These are phyloP conservation scores for Pholiota microspora DNA, from an alignment of 768 basidiomycete genomes.

Conservation along the genomic window DNA sequence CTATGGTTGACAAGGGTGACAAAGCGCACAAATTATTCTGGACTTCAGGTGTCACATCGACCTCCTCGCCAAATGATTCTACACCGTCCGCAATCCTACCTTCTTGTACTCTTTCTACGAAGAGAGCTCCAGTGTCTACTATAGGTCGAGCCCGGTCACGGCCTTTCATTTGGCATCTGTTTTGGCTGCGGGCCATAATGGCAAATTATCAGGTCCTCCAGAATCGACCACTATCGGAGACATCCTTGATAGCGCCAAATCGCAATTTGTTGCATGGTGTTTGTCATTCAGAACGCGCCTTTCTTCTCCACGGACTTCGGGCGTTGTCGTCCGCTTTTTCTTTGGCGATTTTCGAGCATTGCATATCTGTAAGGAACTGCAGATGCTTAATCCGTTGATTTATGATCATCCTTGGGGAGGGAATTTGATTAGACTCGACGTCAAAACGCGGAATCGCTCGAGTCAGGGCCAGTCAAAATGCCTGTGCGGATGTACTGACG, in stretches of 20 bases:
- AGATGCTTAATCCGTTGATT: slow-evolving; percentile 23
- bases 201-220: background rate
- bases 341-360: slow-evolving; percentile 39
- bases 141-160: slow-evolving; percentile 40
- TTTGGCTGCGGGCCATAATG: slow-evolving; percentile 18
- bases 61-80: too few relatives aligned
- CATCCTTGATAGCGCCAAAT: slow-evolving; percentile 26
- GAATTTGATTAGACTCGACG: slow-evolving; percentile 16
- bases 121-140: slow-evolving; percentile 37
- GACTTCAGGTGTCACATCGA: slow-evolving; percentile 43
- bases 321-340: slow-evolving; percentile 36
- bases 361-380: slow-evolving; percentile 15
- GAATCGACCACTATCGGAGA: slow-evolving; percentile 9
- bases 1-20: background rate
- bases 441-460: too few relatives aligned
- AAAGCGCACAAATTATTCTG: slow-evolving; percentile 30
- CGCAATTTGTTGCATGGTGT: slow-evolving; percentile 35
- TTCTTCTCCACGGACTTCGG: background rate
- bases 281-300: slow-evolving; percentile 23
- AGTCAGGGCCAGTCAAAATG: slow-evolving; percentile 22
- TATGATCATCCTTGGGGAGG: slow-evolving; percentile 36
- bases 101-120: slow-evolving; percentile 41
- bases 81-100: slow-evolving; percentile 33
- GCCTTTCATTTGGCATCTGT: slow-evolving; percentile 40
- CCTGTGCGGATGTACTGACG: slow-evolving; percentile 38